These are phyloP conservation scores for Diatrype stigma DNA, from an alignment of 2,329 filamentous ascomycete genomes.

Conservation along the genomic window DNA sequence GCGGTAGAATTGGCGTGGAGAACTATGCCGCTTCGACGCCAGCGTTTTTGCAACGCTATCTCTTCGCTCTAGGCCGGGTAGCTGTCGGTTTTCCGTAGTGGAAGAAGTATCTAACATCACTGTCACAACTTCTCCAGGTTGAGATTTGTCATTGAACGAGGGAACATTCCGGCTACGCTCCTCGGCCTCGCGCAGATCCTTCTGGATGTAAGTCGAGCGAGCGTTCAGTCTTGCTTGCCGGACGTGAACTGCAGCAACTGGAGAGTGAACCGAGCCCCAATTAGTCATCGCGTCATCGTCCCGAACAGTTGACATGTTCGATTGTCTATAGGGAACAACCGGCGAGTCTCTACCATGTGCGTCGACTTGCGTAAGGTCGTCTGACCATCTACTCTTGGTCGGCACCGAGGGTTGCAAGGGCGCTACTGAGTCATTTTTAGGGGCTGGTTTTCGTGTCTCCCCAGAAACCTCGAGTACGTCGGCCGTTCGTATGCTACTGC, in stretches of 20 bases:
- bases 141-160: background rate
- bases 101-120: slow-evolving; percentile 40
- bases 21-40: slow-evolving; percentile 9
- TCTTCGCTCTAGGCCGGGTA: slow-evolving; percentile 25
- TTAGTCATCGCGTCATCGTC: slow-evolving; percentile 41
- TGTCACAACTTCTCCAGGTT: slow-evolving; percentile 33
- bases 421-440: slow-evolving; percentile 30
- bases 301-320: slow-evolving; percentile 30
- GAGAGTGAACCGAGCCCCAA: slow-evolving; percentile 50
- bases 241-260: slow-evolving; percentile 41
- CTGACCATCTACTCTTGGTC: slow-evolving; percentile 8
- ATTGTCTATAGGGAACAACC: slow-evolving; percentile 39
- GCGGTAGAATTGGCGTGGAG: slow-evolving; percentile 43
- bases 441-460: slow-evolving; percentile 22
- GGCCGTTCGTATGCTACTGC: slow-evolving; percentile 35
- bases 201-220: slow-evolving; percentile 36
- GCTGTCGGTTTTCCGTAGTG: slow-evolving; percentile 17
- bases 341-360: slow-evolving; percentile 46
- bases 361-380: slow-evolving; percentile 18
- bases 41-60: slow-evolving; percentile 12
- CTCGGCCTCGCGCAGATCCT: slow-evolving; percentile 15
- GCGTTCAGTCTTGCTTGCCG: slow-evolving; percentile 37
- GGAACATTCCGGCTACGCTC: background rate
- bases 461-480: slow-evolving; percentile 33
- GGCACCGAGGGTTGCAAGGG: slow-evolving; percentile 36